phyloP scores from a whole-genome alignment of 805 yeast genomes.

The Blastobotrys attinorum region DNA sequence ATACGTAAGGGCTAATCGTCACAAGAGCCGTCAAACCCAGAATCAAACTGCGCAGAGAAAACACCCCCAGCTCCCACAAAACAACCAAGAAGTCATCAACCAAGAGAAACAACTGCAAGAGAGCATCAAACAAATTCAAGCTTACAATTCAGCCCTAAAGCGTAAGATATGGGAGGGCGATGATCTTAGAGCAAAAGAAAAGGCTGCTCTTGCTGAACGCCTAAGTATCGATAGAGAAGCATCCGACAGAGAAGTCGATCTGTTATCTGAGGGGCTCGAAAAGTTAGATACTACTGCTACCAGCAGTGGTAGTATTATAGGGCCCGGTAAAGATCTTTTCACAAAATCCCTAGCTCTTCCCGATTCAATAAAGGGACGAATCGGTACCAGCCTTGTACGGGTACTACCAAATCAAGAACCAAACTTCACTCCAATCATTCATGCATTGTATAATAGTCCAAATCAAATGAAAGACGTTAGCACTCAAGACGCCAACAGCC shows the following conservation, averaged over 20 bases:
- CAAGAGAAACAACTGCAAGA: slow-evolving; percentile 8
- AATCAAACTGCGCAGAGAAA: too few relatives aligned
- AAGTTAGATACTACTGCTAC: too few relatives aligned
- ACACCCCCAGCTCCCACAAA: too few relatives aligned
- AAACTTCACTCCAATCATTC: slow-evolving; percentile 18
- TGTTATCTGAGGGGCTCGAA: slow-evolving; percentile 11
- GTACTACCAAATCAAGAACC: slow-evolving; percentile 10
- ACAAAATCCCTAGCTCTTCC: slow-evolving; percentile 11
- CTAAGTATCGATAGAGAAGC: slow-evolving; percentile 7
- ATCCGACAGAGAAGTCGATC: slow-evolving; percentile 11
- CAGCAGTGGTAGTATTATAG: too few relatives aligned
- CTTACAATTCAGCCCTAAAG: slow-evolving; percentile 12
- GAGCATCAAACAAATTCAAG: slow-evolving; percentile 13
- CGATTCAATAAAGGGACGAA: slow-evolving; percentile 11
- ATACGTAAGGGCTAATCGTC: too few relatives aligned
- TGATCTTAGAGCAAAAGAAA: slow-evolving; percentile 14
- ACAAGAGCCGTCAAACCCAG: too few relatives aligned
- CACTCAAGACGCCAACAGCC: slow-evolving; percentile 18
- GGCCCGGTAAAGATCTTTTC: slow-evolving; percentile 10
- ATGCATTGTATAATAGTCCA: slow-evolving; percentile 9
- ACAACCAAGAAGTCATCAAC: neutral
- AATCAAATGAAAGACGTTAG: slow-evolving; percentile 18
- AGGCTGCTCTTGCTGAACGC: slow-evolving; percentile 9
- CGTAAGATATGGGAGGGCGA: slow-evolving; percentile 11
- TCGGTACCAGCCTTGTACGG: slow-evolving; percentile 13